Conservation (phyloP, 1,284 basidiomycete genomes). For the Kwoniella shivajii region DNA sequence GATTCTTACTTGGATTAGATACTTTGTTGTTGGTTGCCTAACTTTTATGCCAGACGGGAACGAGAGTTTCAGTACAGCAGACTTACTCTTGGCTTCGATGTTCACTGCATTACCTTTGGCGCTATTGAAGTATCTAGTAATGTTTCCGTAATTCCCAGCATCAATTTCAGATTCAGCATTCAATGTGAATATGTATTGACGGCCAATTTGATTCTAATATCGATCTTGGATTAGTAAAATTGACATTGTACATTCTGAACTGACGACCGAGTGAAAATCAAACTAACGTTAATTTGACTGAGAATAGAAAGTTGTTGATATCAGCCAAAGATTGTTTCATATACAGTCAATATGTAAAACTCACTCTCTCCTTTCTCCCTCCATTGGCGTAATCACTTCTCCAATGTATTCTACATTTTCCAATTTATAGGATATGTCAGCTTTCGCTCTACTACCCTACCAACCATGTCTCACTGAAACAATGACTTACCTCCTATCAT, state of each 20-base stretch:
- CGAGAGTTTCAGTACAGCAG: not conserved
- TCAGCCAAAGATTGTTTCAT: not conserved
- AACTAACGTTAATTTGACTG: conserved; percentile 16
- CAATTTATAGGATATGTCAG: not conserved
- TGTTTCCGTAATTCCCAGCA: conserved; percentile 16
- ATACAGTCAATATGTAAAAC: not conserved
- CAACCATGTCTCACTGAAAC: not conserved
- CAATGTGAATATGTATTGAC: conserved; percentile 22
- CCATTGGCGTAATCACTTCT: conserved; percentile 14
- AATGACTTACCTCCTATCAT: conserved; percentile 18
- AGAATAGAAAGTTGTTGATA: not conserved
- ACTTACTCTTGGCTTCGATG: conserved; percentile 15
- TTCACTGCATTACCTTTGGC: conserved; percentile 14
- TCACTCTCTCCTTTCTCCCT: conserved; percentile 21
- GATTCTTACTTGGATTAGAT: too few relatives aligned
- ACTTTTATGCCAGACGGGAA: too few relatives aligned
- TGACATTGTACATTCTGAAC: not conserved
- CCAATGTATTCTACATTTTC: conserved; percentile 24
- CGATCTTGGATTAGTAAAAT: not conserved
- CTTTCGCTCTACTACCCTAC: not conserved
- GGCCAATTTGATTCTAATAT: conserved; percentile 11
- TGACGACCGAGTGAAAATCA: not conserved
- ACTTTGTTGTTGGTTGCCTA: too few relatives aligned
- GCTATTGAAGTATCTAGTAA: conserved; percentile 23
- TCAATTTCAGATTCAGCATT: conserved; percentile 18